Evolutionary conservation across 176 grass and related monocot genomes (phyloP), one percentile per base, ranked within the genome.

Genomic region (Tillandsia fasciculata): DNA sequence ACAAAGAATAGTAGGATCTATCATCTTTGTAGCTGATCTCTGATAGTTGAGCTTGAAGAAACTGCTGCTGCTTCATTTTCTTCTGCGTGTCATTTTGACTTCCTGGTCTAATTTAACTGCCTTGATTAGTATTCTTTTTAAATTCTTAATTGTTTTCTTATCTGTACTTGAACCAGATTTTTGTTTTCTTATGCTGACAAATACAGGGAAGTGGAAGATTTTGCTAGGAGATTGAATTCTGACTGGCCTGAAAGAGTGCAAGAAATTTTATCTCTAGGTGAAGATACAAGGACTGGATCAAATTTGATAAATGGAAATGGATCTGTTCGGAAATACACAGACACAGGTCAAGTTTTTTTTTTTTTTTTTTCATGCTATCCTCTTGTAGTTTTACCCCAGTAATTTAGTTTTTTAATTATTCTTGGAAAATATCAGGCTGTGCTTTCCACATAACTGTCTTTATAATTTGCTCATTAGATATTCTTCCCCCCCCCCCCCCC

Each of bases 131-230:
- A 69, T 23, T 24, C 11, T 26, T 23, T 58, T 73, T 1, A 66
- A 10, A 72, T 18, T 50, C 57, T 75, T 69, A 51, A 49, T 15
- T 76, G 33, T 50, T 67, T 54, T n/a, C 57, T 51, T 66, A 22
- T 70, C 13, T 81, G 51, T 67, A 63, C 53, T 1, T 12, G 64
- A 79, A 52, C 48, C 27, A 53, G 66, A 67, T 14, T 26, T 79
- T 86, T 33, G 18, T 74, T 59, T 78, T 73, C 67, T 66, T 63
- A 24, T 57, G 48, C 47, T 69, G 29, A 51, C 61, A 66, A 23
- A 68, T 82, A 65, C 90, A 99, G 95, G 74, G 95, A 99, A 94
- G 95, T 99, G 23, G 95, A 94, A 69, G 95, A 94, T 77, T 99
- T 99, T 6, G 90, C 95, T 10, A 84, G 95, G 73, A 88, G 95